These are phyloP conservation scores for Diaporthe velutina DNA, from an alignment of 2,329 filamentous ascomycete species.

Conservation along the genomic window DNA sequence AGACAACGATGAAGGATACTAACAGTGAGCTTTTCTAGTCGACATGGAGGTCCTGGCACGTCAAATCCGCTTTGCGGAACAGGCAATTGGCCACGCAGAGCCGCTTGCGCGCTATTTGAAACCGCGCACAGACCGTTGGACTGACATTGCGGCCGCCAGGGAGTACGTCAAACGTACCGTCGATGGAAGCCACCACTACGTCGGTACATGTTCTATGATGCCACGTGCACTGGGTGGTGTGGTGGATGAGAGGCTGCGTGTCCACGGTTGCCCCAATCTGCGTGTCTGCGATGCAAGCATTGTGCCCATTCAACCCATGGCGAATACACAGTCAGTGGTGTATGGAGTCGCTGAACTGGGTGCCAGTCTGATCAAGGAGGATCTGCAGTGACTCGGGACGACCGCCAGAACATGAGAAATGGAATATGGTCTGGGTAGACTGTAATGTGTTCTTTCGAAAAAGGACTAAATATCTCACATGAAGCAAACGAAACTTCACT, in stretches of 20 bases:
- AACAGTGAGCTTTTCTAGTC: too few species aligned
- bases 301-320: slow-evolving; percentile 6
- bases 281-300: slow-evolving; percentile 29
- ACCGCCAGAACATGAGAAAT: too few species aligned
- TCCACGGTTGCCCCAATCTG: slow-evolving; percentile 15
- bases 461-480: too few species aligned
- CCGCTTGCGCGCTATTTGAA: slow-evolving; percentile 16
- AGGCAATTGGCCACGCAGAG: background rate
- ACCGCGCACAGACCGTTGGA: background rate
- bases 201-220: slow-evolving; percentile 18
- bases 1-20: too few species aligned
- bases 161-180: slow-evolving; percentile 4
- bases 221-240: slow-evolving; percentile 10
- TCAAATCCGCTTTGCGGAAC: slow-evolving; percentile 24
- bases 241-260: slow-evolving; percentile 9
- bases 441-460: too few species aligned
- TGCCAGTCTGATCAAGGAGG: slow-evolving; percentile 17
- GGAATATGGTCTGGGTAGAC: too few species aligned
- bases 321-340: slow-evolving; percentile 17
- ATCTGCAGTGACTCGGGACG: background rate
- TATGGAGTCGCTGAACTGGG: slow-evolving; percentile 30
- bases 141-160: background rate
- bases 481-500: too few species aligned
- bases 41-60: slow-evolving; percentile 18
- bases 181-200: slow-evolving; percentile 16